Percentiles rank a stretch among this genome's conserved stretches.
Conservation (phyloP, 1,139 yeast species). For the Blastobotrys petasosporus region DNA sequence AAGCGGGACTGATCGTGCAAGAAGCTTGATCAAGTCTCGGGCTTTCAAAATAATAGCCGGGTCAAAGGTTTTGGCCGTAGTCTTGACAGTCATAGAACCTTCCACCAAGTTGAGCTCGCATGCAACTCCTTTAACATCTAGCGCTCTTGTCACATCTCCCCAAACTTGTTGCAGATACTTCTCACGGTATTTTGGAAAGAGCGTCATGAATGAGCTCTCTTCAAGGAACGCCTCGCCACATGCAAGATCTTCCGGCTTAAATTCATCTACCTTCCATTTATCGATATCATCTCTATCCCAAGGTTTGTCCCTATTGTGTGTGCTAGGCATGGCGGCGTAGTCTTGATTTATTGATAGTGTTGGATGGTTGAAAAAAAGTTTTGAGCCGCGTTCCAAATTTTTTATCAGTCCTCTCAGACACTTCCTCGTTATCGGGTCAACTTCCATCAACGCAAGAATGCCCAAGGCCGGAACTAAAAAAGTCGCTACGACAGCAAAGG, state of each 20-base stretch:
- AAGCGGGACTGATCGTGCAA: slow-evolving; percentile 94
- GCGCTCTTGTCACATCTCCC: slow-evolving; percentile 83
- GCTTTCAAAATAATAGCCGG: slow-evolving; percentile 94
- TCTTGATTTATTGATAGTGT: background rate
- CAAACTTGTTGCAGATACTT: slow-evolving; percentile 81
- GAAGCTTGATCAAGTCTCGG: slow-evolving; percentile 83
- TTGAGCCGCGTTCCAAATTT: slow-evolving; percentile 10
- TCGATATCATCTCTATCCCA: slow-evolving; percentile 97
- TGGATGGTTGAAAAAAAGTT: slow-evolving; percentile 2
- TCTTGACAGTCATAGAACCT: slow-evolving; percentile 95
- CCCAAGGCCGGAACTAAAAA: slow-evolving; percentile 9
- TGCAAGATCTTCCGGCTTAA: slow-evolving; percentile 81
- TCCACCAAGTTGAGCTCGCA: slow-evolving; percentile 88
- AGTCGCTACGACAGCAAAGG: slow-evolving; percentile 10
- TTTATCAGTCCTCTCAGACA: background rate
- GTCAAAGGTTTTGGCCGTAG: slow-evolving; percentile 91
- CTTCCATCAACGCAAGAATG: slow-evolving; percentile 1
- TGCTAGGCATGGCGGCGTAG: slow-evolving; percentile 63
- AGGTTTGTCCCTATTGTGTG: slow-evolving; percentile 91
- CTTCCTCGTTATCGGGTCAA: background rate
- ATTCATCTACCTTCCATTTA: slow-evolving; percentile 87
- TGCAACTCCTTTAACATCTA: slow-evolving; percentile 66
- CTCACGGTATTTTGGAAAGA: slow-evolving; percentile 96
- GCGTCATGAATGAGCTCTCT: slow-evolving; percentile 89
- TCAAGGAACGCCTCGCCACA: slow-evolving; percentile 86